Evolutionary conservation across 1,284 basidiomycete genomes (phyloP).

Genomic region (Marasmius fiardii): DNA sequence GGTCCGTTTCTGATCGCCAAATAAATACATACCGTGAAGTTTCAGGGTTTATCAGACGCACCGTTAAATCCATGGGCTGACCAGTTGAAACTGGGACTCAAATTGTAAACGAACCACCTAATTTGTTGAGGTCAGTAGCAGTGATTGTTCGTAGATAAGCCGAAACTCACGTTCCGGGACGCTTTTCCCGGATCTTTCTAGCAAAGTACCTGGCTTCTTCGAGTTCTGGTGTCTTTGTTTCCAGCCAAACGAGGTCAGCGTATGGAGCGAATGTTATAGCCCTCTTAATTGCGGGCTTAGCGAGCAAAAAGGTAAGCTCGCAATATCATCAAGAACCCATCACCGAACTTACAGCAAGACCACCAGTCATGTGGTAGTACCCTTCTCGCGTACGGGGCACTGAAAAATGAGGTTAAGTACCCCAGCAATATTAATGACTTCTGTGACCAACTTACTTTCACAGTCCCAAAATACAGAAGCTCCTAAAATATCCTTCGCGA

Average conservation of each 20-base stretch:
- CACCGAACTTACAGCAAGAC: constrained; percentile 50
- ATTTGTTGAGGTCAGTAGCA: background rate
- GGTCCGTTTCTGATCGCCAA: constrained; percentile 49
- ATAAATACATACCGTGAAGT: background rate
- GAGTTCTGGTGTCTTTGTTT: constrained; percentile 85
- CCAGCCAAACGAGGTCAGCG: constrained; percentile 86
- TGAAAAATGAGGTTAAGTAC: constrained; percentile 21
- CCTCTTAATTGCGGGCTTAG: constrained; percentile 76
- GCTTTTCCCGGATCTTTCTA: constrained; percentile 66
- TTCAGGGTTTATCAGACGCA: constrained; percentile 21
- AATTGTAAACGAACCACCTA: constrained; percentile 89
- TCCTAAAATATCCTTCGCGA: constrained; percentile 74
- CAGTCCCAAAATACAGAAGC: constrained; percentile 81
- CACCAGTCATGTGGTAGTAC: constrained; percentile 89
- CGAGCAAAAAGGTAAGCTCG: constrained; percentile 1
- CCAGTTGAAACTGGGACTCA: constrained; percentile 96
- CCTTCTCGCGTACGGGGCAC: constrained; percentile 90
- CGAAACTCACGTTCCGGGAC: constrained; percentile 63
- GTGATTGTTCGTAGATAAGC: background rate
- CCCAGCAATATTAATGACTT: constrained; percentile 1
- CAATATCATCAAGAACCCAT: constrained; percentile 8
- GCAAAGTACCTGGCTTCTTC: constrained; percentile 81
- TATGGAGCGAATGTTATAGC: constrained; percentile 79
- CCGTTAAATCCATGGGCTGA: constrained; percentile 77
- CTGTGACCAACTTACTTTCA: constrained; percentile 57